Percentiles rank a stretch among this genome's conserved stretches.
These are phyloP conservation scores for Mallotus repandus DNA, from an alignment of 441 rosid species.

Conservation along the genomic window DNA sequence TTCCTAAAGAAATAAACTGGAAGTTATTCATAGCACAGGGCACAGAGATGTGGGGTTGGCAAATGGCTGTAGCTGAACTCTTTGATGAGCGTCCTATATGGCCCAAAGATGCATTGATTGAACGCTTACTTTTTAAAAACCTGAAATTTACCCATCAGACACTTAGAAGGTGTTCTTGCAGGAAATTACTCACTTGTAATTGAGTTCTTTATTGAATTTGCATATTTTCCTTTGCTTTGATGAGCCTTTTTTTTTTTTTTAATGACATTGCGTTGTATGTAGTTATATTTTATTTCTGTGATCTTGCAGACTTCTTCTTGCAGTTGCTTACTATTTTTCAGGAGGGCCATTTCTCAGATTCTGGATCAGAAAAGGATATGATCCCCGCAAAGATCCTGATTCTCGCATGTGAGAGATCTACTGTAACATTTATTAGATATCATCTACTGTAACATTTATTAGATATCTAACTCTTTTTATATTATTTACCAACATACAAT, in stretches of 20 bases:
- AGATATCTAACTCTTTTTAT: neutral
- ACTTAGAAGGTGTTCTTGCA: constrained; percentile 67
- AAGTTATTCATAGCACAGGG: constrained; percentile 50
- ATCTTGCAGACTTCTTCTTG: constrained; percentile 69
- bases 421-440: neutral
- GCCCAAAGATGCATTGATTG: constrained; percentile 74
- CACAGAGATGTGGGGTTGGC: constrained; percentile 76
- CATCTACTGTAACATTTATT: constrained; percentile 8
- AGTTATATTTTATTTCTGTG: constrained; percentile 18
- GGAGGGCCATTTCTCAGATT: constrained; percentile 88
- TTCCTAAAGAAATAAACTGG: constrained; percentile 83
- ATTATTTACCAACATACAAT: neutral
- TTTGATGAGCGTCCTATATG: constrained; percentile 92
- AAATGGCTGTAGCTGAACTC: constrained; percentile 67
- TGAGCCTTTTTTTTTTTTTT: constrained; percentile 4
- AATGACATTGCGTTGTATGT: constrained; percentile 3
- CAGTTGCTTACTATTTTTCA: constrained; percentile 89
- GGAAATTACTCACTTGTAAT: constrained; percentile 11
- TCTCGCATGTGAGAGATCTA: constrained; percentile 74
- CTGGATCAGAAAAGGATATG: constrained; percentile 98
- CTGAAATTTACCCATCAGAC: constrained; percentile 53
- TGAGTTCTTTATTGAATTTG: constrained; percentile 20
- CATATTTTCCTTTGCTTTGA: constrained; percentile 1
- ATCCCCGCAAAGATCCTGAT: constrained; percentile 92
- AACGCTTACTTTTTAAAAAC: constrained; percentile 66